A percentile compares a stretch with the other conserved stretches of the same genome.
These are phyloP conservation scores for Quercus berberidifolia DNA, from an alignment of 306 rosid species.

Conservation along the genomic window DNA sequence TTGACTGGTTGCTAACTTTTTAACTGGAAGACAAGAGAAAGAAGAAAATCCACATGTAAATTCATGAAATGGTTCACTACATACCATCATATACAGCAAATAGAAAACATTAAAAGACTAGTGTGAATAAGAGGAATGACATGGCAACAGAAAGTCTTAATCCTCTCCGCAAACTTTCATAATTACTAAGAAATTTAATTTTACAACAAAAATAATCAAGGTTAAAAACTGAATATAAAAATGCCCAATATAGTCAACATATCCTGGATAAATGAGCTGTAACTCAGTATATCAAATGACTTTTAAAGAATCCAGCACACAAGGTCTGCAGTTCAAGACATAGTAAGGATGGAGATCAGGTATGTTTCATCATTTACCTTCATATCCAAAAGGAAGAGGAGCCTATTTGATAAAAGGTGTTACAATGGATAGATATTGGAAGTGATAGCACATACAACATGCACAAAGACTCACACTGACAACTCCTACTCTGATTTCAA, in stretches of 20 bases:
- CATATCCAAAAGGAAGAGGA: neutral
- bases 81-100: constrained; percentile 7
- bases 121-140: neutral
- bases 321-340: neutral
- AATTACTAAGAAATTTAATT: neutral
- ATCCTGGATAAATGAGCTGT: neutral
- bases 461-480: neutral
- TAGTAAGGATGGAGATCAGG: neutral
- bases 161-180: neutral
- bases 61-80: neutral
- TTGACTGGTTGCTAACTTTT: constrained; percentile 40
- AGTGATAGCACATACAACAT: neutral
- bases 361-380: neutral
- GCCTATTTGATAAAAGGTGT: neutral
- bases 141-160: neutral
- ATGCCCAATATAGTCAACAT: neutral
- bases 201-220: neutral
- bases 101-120: neutral
- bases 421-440: neutral
- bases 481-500: neutral
- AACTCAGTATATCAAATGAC: neutral
- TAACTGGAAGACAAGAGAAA: constrained; percentile 38
- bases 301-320: neutral
- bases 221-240: neutral
- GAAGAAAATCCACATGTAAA: constrained; percentile 3